phyloP scores from a whole-genome alignment of 306 rosid genomes.

The Medicago arabica region DNA sequence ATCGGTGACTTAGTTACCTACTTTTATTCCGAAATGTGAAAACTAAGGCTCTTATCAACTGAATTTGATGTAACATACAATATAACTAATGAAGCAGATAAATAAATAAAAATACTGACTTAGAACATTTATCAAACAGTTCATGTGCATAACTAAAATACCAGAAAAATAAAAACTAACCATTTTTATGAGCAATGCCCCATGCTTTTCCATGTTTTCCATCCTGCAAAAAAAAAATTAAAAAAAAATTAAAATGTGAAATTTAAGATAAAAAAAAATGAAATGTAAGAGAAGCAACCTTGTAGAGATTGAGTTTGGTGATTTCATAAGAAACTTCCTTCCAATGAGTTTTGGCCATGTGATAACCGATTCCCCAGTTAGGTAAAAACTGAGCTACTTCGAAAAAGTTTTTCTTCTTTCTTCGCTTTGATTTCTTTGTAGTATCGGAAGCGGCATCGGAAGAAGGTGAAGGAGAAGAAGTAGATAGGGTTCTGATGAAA shows the following conservation, averaged over 20 bases:
- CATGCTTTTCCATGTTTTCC: slow-evolving; percentile 97
- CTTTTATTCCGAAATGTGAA: not conserved
- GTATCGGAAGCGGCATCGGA: slow-evolving; percentile 42
- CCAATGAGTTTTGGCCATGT: slow-evolving; percentile 95
- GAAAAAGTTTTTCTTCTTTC: slow-evolving; percentile 90
- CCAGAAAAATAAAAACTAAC: slow-evolving; percentile 54
- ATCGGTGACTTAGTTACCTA: not conserved
- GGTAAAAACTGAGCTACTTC: slow-evolving; percentile 93
- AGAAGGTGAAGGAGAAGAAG: slow-evolving; percentile 46
- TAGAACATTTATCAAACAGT: slow-evolving; percentile 25
- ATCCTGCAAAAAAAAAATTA: slow-evolving; percentile 56
- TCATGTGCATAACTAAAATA: slow-evolving; percentile 6
- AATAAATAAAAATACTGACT: not conserved
- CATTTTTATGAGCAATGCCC: slow-evolving; percentile 89
- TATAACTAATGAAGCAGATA: not conserved
- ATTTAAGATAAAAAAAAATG: not conserved
- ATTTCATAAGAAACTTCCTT: slow-evolving; percentile 77
- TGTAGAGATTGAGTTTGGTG: slow-evolving; percentile 92
- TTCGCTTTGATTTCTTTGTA: slow-evolving; percentile 71
- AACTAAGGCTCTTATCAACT: not conserved
- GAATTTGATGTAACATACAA: not conserved
- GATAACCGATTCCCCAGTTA: slow-evolving; percentile 90
- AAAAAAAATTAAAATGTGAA: not conserved
- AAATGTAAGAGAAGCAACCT: slow-evolving; percentile 50
- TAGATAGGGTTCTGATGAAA: slow-evolving; percentile 61